Evolutionary conservation across 352 stramenopile genomes (phyloP), one percentile per base, ranked within the genome.

Genomic region (Phytophthora cactorum): DNA sequence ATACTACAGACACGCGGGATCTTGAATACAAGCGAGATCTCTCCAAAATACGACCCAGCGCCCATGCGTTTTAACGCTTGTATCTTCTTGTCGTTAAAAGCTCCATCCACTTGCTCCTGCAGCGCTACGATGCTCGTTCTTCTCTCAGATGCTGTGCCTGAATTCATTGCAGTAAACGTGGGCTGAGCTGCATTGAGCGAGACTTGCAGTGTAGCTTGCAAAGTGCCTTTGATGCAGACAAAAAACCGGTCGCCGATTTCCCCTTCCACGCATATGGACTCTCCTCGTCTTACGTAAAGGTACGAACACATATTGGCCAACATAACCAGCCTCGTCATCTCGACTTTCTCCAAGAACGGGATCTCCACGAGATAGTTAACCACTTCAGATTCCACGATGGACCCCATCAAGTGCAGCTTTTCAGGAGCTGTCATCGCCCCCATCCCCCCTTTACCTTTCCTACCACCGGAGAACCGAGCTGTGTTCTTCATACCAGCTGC

Each of bases 291-390:
- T n/a, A 90, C 77, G 27, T 85, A 87, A 39, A 80, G 46, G 53
- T 90, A 90, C 58, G 84, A 84, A 63, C 81, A 92, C 50, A 92
- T 75, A 27, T 90, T 88, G 11, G 80, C 82, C 4, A 90, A 73
- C 25, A 79, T 86, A 27, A 89, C 69, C 1, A 92, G 64, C 9
- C 74, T 59, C 11, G 84, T 87, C 44, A 83, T 75, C 15, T 89
- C 79, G 3, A 92, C 82, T 34, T 69, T 59, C 50, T 89, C 82
- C 7, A 92, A 66, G 29, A 92, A 90, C 32, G 84, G 84, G 55
- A 90, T 88, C 38, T 89, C 78, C 43, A 81, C 61, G 4, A 92
- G 59, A 41, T 87, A 90, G 58, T 82, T 90, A 11, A 88, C 77
- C 31, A 90, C 76, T 58, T 92, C 81, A 25, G 81, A 86, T 44